Evolutionary conservation across 75 land plant species (phyloP), one percentile per base, ranked within the genome.

Genomic region (Sequoia sempervirens): DNA sequence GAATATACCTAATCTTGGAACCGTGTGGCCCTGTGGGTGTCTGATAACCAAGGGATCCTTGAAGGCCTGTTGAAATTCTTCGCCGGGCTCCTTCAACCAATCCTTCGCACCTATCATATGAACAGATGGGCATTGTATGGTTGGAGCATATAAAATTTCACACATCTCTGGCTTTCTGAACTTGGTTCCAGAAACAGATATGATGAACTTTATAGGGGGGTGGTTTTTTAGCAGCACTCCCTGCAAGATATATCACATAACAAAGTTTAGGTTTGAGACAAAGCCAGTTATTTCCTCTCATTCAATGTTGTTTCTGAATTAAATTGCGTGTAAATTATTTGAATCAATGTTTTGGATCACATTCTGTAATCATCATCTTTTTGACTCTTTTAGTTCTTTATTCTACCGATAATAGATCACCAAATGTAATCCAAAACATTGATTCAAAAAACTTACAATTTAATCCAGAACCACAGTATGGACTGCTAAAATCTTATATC

Each of bases 1-100:
- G 45, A 46, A 30, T 75, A 18, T 79, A 88, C 97, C 95, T 85
- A 96, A 86, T 84, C 94, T 91, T n/a, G 99, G 99, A 61, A 96
- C 97, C 52, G 92, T 91, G 84, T 96, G 99, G 64, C 94, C 97
- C 68, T 91, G 92, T 18, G 92, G 96, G 83, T 96, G 99, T 56
- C 88, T 90, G 46, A 95, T 88, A 80, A 91, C 87, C 75, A 92
- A 61, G 43, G 93, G 94, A 58, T 86, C 70, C 30, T 92, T 88
- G 74, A 93, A 96, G 64, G 91, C 92, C 79, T 92, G 54, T 52
- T 91, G 86, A 28, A 94, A 84, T 26, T 95, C 94, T 79, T 91
- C 91, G 34, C 92, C 88, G 12, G 92, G 90, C 14, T 82, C 37
- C 81, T 84, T 91, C 81, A 96, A 81, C 92, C 92, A 93, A 79